Evolutionary conservation across 2,329 filamentous ascomycete species (phyloP).

Genomic region (Sphaerostilbella broomeana): DNA sequence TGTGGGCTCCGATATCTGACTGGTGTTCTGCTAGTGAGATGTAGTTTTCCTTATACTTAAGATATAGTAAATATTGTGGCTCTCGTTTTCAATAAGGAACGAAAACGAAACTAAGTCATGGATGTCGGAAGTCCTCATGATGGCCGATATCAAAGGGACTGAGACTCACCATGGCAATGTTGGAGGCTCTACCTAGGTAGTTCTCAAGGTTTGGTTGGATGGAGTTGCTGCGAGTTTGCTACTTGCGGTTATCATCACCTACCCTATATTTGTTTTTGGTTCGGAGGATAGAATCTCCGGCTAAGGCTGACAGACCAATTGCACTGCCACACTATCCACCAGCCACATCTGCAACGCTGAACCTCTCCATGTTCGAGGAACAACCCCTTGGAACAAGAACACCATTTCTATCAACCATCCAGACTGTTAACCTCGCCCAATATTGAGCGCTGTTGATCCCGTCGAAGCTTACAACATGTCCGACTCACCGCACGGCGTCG

Average conservation of each 20-base stretch:
- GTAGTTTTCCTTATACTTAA: too few relatives aligned
- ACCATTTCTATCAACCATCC: slow-evolving; percentile 1
- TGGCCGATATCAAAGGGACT: too few relatives aligned
- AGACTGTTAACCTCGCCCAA: slow-evolving; percentile 3
- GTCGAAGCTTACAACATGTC: slow-evolving; percentile 35
- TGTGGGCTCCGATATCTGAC: too few relatives aligned
- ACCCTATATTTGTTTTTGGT: slow-evolving; percentile 7
- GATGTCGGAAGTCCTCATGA: too few relatives aligned
- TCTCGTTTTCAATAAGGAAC: too few relatives aligned
- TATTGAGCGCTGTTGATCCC: slow-evolving; percentile 15
- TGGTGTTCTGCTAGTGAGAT: too few relatives aligned
- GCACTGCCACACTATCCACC: slow-evolving; percentile 10
- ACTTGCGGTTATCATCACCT: background rate
- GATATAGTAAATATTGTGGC: too few relatives aligned
- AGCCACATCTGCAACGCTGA: slow-evolving; percentile 9
- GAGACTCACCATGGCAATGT: too few relatives aligned
- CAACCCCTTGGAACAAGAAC: slow-evolving; percentile 11
- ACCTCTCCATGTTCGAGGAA: slow-evolving; percentile 6
- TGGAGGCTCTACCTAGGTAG: too few relatives aligned
- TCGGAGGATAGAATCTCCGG: slow-evolving; percentile 3
- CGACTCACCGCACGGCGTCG: slow-evolving; percentile 39
- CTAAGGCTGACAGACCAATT: slow-evolving; percentile 3
- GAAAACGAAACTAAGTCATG: too few relatives aligned
- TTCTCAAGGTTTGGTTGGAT: too few relatives aligned
- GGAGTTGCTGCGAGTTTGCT: too few relatives aligned